phyloP scores from a whole-genome alignment of 306 rosid genomes.

The Vicia villosa region DNA sequence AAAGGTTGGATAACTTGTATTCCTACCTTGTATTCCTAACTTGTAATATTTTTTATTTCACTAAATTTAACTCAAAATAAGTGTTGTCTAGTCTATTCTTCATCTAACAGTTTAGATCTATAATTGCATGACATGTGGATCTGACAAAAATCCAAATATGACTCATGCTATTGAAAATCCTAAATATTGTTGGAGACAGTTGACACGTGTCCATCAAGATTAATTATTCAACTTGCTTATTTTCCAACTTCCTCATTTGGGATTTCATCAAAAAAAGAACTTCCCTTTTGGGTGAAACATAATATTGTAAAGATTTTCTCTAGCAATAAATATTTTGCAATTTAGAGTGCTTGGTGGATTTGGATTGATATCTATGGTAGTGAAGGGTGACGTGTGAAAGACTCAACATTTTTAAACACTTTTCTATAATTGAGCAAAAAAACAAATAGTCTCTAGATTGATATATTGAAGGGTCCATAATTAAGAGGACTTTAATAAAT shows the following conservation, averaged over 20 bases:
- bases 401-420: conserved; percentile 1
- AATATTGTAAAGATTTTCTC: background rate
- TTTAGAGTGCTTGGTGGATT: background rate
- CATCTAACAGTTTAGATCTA: background rate
- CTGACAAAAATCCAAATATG: background rate
- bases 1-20: too few relatives aligned
- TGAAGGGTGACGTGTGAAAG: background rate
- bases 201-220: background rate
- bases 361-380: conserved; percentile 13
- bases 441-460: background rate
- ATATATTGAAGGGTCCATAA: background rate
- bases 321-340: conserved; percentile 3
- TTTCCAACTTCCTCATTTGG: background rate
- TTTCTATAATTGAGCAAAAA: background rate
- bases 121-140: background rate
- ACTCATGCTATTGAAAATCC: background rate
- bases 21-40: too few relatives aligned
- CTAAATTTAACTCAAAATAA: background rate
- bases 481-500: background rate
- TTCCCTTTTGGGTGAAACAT: conserved; percentile 18
- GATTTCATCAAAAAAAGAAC: background rate
- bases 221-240: background rate
- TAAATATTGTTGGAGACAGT: background rate
- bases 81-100: background rate
- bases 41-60: background rate